Base-by-base conservation (phyloP, 2,329 filamentous ascomycete species). In the Macrophomina phaseolina region DNA sequence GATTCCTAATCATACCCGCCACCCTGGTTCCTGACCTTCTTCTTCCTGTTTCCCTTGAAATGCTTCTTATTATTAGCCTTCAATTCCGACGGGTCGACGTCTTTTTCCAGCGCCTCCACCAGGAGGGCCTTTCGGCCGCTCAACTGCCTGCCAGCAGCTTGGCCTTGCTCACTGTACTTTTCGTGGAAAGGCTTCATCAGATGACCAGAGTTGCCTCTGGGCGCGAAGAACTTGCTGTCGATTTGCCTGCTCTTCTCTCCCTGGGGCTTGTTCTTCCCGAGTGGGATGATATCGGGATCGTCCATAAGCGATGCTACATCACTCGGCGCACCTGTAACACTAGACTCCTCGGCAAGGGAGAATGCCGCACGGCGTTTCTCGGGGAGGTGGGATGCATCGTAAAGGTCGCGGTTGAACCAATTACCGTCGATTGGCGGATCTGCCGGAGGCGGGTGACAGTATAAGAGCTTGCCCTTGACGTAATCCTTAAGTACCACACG, bases 401-500 rank as follows among this genome's bases (percentile, higher is more conserved):
- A 98, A 4, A 98, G 88, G 67, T 96, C 94, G 60, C 85, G 83
- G 81, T 99, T 99, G 85, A 98, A 99, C 64, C 90, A 87, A 58
- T 82, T 81, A 0, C 88, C 83, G 71, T 97, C 91, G 46, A 91
- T 87, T 2, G 82, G 79, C 6, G 84, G 81, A 36, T 89, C 86
- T 4, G 81, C 81, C 0, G 94, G 94, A 0, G 95, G 95, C 4
- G 95, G 94, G 73, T 94, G 90, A 71, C 93, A 95, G 81, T 91
- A 98, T 5, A 98, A 86, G 0, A 99, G 86, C 81, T 97, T 98
- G 69, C 95, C 95, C 76, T 91, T 97, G 72, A 99, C 95, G 75
- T 98, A 99, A 81, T 99, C 95, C 78, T 99, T 99, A 32, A 99
- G 86, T 16, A 99, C 86, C 72, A 92, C 91, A 64, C 95, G 87